A percentile compares a stretch with the other conserved stretches of the same genome.
These are phyloP conservation scores for Ceratocystis alfenasii DNA, from an alignment of 2,329 filamentous ascomycete species.

Conservation along the genomic window DNA sequence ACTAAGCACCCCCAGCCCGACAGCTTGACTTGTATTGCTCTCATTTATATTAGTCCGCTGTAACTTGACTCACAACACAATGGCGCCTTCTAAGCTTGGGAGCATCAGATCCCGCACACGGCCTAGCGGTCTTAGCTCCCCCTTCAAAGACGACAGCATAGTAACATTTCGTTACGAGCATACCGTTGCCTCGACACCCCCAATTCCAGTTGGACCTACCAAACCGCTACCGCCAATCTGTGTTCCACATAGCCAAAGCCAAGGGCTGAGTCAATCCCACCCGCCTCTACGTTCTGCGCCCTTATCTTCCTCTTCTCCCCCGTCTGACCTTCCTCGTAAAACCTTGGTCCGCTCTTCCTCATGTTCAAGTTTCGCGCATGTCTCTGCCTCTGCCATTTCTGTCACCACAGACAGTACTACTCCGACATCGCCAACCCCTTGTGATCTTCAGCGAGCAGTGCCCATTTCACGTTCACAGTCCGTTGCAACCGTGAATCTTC, in stretches of 20 bases:
- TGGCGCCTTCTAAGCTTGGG: conserved; percentile 28
- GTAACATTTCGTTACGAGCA: conserved; percentile 51
- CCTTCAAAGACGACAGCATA: conserved; percentile 40
- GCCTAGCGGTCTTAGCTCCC: conserved; percentile 30
- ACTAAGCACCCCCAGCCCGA: background rate
- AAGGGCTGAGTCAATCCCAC: conserved; percentile 3
- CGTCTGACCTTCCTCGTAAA: background rate
- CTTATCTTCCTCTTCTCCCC: conserved; percentile 8
- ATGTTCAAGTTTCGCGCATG: background rate
- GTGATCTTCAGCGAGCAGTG: background rate
- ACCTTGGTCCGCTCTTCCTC: background rate
- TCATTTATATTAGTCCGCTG: too few species aligned
- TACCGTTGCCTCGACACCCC: conserved; percentile 45
- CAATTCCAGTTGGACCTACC: conserved; percentile 34
- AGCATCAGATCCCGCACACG: conserved; percentile 31
- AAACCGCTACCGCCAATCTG: conserved; percentile 22
- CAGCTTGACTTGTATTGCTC: too few species aligned
- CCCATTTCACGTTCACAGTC: background rate
- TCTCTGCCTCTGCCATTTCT: background rate
- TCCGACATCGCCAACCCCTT: background rate
- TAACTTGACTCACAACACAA: background rate
- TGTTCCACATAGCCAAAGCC: conserved; percentile 1
- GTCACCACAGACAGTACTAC: too few species aligned
- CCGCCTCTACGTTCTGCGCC: background rate
- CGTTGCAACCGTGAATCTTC: background rate